phyloP scores from a whole-genome alignment of 2,329 filamentous ascomycete species.

The Neofusicoccum parvum region DNA sequence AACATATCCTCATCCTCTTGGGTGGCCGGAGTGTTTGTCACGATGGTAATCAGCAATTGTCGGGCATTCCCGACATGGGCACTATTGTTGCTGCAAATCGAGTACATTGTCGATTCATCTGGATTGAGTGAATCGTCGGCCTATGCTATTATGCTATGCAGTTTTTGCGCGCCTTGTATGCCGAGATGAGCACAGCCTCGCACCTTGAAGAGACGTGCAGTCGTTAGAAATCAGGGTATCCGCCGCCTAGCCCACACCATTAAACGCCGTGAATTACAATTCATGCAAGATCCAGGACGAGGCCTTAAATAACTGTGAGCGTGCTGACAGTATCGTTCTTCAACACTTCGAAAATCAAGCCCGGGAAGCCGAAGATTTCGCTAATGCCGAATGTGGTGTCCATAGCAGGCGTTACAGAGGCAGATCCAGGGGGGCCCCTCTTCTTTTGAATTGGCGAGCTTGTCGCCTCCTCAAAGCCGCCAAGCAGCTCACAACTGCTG shows the following conservation, averaged over 20 bases:
- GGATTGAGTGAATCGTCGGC: neutral
- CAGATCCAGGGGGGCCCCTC: slow-evolving; percentile 34
- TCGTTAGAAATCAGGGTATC: slow-evolving; percentile 4
- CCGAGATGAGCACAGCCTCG: neutral
- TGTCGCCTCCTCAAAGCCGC: slow-evolving; percentile 68
- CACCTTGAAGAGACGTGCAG: neutral
- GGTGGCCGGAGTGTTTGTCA: neutral
- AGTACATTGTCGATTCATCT: neutral
- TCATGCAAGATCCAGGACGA: neutral
- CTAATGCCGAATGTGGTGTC: slow-evolving; percentile 67
- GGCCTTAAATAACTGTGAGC: slow-evolving; percentile 76
- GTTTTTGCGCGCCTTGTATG: neutral
- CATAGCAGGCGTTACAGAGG: slow-evolving; percentile 41
- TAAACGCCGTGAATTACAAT: slow-evolving; percentile 3
- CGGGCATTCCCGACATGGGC: neutral
- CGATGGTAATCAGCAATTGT: no score
- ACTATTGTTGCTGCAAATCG: neutral
- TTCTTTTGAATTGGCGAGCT: slow-evolving; percentile 25
- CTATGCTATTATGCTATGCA: neutral
- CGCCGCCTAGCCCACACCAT: neutral
- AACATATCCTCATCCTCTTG: neutral
- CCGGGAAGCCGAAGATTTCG: slow-evolving; percentile 90
- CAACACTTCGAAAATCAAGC: slow-evolving; percentile 91
- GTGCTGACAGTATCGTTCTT: slow-evolving; percentile 90
- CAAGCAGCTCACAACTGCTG: slow-evolving; percentile 72